Conservation (phyloP, 306 rosid genomes). For the Rosa persica region DNA sequence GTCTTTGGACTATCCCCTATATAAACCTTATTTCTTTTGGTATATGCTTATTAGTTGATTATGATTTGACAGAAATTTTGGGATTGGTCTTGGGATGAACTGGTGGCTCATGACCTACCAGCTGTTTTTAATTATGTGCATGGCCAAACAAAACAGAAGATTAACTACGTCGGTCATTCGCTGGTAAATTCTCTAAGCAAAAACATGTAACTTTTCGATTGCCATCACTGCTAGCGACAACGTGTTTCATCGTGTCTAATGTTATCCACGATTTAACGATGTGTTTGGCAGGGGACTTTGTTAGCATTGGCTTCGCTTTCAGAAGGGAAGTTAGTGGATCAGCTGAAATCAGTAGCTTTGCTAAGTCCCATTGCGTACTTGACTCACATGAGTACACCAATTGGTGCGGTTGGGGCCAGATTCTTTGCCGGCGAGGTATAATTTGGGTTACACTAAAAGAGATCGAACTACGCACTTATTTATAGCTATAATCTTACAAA, state of each 20-base stretch:
- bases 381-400: conserved; percentile 65
- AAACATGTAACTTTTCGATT: not conserved
- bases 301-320: conserved; percentile 72
- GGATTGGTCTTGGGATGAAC: conserved; percentile 91
- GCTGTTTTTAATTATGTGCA: conserved; percentile 67
- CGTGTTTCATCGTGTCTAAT: not conserved
- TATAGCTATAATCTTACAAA: not conserved
- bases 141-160: conserved; percentile 67
- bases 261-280: not conserved
- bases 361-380: conserved; percentile 80
- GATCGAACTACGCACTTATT: not conserved
- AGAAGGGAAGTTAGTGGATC: conserved; percentile 55
- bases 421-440: conserved; percentile 64
- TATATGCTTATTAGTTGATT: not conserved
- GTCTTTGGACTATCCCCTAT: too few relatives aligned
- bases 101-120: conserved; percentile 69
- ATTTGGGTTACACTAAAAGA: not conserved
- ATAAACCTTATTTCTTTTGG: not conserved
- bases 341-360: conserved; percentile 68
- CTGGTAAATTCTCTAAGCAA: conserved; percentile 34
- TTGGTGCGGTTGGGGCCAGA: conserved; percentile 61
- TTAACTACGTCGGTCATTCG: conserved; percentile 86
- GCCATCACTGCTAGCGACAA: not conserved
- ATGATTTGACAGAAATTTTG: conserved; percentile 53
- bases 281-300: conserved; percentile 63